A percentile compares a stretch with the other conserved stretches of the same genome.
Evolutionary conservation across 148 eudicot species (phyloP).

Genomic region (Cornus florida): DNA sequence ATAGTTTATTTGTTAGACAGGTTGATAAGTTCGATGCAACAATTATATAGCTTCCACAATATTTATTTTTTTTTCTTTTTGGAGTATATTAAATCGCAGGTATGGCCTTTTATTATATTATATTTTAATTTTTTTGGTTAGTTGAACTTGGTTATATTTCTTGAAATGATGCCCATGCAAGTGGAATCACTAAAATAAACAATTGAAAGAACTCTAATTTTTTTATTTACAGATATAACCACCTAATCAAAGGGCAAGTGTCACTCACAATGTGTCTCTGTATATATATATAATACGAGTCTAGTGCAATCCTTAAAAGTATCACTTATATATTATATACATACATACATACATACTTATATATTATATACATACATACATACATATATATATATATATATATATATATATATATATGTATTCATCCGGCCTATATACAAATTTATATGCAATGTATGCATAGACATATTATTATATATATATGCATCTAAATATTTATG

Average conservation of each 20-base stretch:
- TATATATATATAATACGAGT: neutral
- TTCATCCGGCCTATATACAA: too few relatives aligned
- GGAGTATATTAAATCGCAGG: conserved; percentile 8
- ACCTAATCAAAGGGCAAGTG: neutral
- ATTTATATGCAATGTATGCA: too few relatives aligned
- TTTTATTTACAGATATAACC: too few relatives aligned
- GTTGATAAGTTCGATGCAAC: conserved; percentile 1
- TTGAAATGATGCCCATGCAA: neutral
- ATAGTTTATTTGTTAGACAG: conserved; percentile 8
- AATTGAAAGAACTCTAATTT: neutral
- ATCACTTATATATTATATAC: too few relatives aligned
- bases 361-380: too few relatives aligned
- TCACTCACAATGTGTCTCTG: neutral
- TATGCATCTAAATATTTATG: too few relatives aligned
- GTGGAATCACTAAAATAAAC: neutral
- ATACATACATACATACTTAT: too few relatives aligned
- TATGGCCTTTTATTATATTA: neutral
- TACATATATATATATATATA: too few relatives aligned
- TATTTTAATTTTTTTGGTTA: neutral
- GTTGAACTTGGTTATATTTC: conserved; percentile 5
- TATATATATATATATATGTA: too few relatives aligned
- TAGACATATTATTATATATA: too few relatives aligned
- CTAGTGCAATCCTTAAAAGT: neutral
- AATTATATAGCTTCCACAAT: conserved; percentile 5
- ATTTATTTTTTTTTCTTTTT: neutral